Evolutionary conservation across 495 filamentous ascomycete species (phyloP), one percentile per base, ranked within the genome.

Genomic region (Cercophora samala): DNA sequence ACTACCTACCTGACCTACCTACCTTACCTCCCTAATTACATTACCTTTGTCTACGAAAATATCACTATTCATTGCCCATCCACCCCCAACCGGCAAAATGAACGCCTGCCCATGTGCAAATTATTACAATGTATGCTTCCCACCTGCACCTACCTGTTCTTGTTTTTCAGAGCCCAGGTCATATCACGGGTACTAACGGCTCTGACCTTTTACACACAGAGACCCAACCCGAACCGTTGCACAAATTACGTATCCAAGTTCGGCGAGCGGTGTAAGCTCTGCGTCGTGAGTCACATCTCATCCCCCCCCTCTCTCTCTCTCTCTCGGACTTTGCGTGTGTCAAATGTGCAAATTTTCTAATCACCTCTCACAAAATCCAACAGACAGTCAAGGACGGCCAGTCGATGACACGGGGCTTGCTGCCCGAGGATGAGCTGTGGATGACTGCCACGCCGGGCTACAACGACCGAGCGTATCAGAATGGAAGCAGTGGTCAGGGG

Each of bases 241-340:
- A 76, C 75, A 61, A 84, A 83, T 70, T 76, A 68, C 32, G 82
- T 83, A 19, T 23, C 67, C 29, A 71, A 75, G 54, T 84, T 84
- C 54, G 82, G 81, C 11, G 75, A 82, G 19, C 69, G 79, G 24
- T 84, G 82, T 67, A 75, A 76, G 68, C 68, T 78, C 18, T 84
- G 82, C 62, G 67, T 72, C 23, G 82, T 82, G 72, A 51, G 76
- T 77, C 37, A n/a, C n/a, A 24, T 29, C 23, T 22, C 29, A 13
- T 13, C 9, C 37, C n/a, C n/a, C n/a, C n/a, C n/a, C n/a, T n/a
- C n/a, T n/a, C n/a, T n/a, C n/a, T n/a, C n/a, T n/a, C n/a, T n/a
- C 17, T 32, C 13, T 25, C 21, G 2, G 24, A 8, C 24, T 46
- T 46, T 46, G n/a, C n/a, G n/a, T n/a, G n/a, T n/a, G 37, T 11